Conservation (phyloP, 2,329 filamentous ascomycete species). For the Venturia asperata region DNA sequence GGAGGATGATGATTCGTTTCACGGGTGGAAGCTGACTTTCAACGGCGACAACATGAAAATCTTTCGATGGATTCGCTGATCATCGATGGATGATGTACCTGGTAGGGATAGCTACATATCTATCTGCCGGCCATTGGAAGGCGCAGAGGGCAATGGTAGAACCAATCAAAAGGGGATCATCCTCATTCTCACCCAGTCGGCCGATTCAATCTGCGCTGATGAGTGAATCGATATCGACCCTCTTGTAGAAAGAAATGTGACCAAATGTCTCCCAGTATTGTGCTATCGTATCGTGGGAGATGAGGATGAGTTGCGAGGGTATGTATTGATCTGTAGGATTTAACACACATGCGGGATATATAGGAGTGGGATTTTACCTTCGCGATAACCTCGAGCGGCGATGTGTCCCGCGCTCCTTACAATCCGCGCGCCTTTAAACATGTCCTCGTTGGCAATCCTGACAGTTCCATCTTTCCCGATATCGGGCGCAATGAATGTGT, state of each 20-base stretch:
- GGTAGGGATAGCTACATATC: too few species aligned
- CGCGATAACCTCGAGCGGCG: constrained; percentile 61
- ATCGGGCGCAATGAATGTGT: constrained; percentile 73
- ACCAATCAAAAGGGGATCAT: too few species aligned
- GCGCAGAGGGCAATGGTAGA: too few species aligned
- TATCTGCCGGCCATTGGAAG: too few species aligned
- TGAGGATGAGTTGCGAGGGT: constrained; percentile 66
- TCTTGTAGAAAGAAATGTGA: constrained; percentile 43
- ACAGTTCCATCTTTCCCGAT: constrained; percentile 61
- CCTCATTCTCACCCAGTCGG: too few species aligned
- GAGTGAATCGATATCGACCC: constrained; percentile 38
- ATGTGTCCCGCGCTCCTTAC: constrained; percentile 73
- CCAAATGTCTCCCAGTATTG: constrained; percentile 67
- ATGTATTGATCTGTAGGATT: constrained; percentile 60
- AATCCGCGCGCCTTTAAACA: constrained; percentile 66
- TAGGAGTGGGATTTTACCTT: constrained; percentile 48
- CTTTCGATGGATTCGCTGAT: too few species aligned
- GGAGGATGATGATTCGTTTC: too few species aligned
- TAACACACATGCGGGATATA: not conserved
- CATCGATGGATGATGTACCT: too few species aligned
- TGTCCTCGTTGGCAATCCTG: constrained; percentile 55
- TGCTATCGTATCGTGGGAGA: constrained; percentile 69
- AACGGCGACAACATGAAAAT: too few species aligned
- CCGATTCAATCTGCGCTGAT: constrained; percentile 9
- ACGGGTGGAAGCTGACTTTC: too few species aligned